Percentiles rank a stretch among this genome's conserved stretches.
Conservation (phyloP, 2,329 filamentous ascomycete genomes). For the Trichoderma semiorbis region DNA sequence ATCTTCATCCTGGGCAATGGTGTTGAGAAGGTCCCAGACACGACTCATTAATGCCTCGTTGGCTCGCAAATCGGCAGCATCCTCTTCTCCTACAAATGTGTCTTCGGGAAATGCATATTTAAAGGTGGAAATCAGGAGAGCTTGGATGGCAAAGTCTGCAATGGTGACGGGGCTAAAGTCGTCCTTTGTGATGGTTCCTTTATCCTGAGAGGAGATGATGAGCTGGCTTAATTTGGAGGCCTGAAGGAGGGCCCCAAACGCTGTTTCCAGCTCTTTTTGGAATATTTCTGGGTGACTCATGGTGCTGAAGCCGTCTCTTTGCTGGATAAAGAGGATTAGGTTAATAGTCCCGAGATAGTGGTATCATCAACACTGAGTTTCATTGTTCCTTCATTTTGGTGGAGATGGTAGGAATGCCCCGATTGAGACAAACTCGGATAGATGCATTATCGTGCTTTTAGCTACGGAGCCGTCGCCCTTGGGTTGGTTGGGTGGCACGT, state of each 20-base stretch:
- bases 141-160: conserved; percentile 58
- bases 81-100: conserved; percentile 54
- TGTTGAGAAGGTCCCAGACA: conserved; percentile 46
- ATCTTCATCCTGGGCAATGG: conserved; percentile 28
- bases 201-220: conserved; percentile 46
- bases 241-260: conserved; percentile 40
- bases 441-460: conserved; percentile 22
- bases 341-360: neutral
- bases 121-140: conserved; percentile 50
- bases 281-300: conserved; percentile 39
- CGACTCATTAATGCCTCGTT: conserved; percentile 42
- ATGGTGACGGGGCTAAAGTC: conserved; percentile 57
- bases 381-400: neutral
- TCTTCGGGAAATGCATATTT: conserved; percentile 50
- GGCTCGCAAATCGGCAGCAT: conserved; percentile 44
- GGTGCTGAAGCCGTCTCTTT: neutral
- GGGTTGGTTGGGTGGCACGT: neutral
- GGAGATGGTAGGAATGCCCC: conserved; percentile 19
- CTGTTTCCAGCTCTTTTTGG: conserved; percentile 40
- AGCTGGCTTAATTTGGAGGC: conserved; percentile 50
- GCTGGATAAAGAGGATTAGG: neutral
- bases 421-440: conserved; percentile 28
- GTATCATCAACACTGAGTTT: neutral
- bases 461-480: neutral
- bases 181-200: conserved; percentile 50